Evolutionary conservation across 495 filamentous ascomycete genomes (phyloP).

Genomic region (Niebla homalea): DNA sequence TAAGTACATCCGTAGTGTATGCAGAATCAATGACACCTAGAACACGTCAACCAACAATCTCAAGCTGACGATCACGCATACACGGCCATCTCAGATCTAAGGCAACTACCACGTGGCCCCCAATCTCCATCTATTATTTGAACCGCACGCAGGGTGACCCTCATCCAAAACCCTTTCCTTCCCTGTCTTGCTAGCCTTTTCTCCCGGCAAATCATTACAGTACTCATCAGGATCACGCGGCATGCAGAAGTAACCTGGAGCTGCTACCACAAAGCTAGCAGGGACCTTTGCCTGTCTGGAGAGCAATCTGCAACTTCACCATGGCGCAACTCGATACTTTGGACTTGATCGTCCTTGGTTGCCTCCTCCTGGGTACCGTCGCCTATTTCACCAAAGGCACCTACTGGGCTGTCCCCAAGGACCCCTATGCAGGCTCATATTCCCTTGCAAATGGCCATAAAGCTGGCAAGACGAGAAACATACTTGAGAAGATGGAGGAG

Average conservation of each 20-base stretch:
- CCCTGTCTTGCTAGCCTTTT: too few species aligned
- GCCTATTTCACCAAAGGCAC: slow-evolving; percentile 97
- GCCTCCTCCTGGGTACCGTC: slow-evolving; percentile 69
- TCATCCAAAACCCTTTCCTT: too few species aligned
- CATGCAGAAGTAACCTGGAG: background rate
- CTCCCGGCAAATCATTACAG: too few species aligned
- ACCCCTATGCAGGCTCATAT: slow-evolving; percentile 69
- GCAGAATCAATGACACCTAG: too few species aligned
- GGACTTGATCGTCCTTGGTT: slow-evolving; percentile 80
- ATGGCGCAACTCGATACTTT: slow-evolving; percentile 97
- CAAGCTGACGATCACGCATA: too few species aligned
- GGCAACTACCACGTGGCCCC: too few species aligned
- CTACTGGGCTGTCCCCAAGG: slow-evolving; percentile 76
- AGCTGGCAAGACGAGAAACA: slow-evolving; percentile 79
- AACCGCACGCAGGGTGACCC: too few species aligned
- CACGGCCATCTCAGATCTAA: too few species aligned
- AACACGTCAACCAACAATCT: too few species aligned
- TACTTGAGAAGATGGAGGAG: slow-evolving; percentile 92
- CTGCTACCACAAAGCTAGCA: background rate
- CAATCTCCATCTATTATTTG: too few species aligned
- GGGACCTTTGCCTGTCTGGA: background rate
- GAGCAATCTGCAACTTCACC: slow-evolving; percentile 9
- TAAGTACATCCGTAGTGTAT: too few species aligned
- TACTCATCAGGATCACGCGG: too few species aligned
- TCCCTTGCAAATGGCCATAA: slow-evolving; percentile 56